These are phyloP conservation scores for Fraxinus floribunda DNA, from an alignment of 305 asterid genomes.

Conservation along the genomic window DNA sequence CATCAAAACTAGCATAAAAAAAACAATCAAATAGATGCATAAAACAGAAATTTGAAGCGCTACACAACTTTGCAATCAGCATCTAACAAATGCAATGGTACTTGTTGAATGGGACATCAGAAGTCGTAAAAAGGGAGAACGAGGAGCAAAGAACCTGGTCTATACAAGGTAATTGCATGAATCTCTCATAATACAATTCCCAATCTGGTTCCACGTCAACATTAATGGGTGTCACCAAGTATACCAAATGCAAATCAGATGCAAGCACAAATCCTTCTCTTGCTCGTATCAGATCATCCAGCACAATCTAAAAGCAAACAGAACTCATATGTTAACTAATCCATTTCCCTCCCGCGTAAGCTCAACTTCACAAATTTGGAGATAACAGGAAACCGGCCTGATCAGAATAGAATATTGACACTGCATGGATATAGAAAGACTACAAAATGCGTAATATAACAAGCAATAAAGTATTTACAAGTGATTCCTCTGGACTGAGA, in stretches of 20 bases:
- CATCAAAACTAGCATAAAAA: background rate
- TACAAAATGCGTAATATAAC: constrained; percentile 6
- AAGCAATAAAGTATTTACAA: constrained; percentile 50
- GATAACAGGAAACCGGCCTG: constrained; percentile 1
- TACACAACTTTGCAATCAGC: constrained; percentile 16
- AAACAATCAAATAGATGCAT: constrained; percentile 6
- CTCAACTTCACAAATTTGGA: constrained; percentile 23
- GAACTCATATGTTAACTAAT: constrained; percentile 23
- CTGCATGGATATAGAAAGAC: constrained; percentile 16
- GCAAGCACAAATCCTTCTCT: constrained; percentile 98
- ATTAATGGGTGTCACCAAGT: constrained; percentile 94
- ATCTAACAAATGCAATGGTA: constrained; percentile 11
- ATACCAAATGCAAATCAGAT: constrained; percentile 96
- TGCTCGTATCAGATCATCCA: constrained; percentile 94
- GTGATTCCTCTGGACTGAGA: constrained; percentile 96
- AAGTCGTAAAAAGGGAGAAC: constrained; percentile 9
- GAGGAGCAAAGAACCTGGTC: constrained; percentile 66
- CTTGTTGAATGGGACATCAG: constrained; percentile 8
- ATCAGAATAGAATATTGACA: constrained; percentile 18
- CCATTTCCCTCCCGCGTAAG: background rate
- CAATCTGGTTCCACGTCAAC: constrained; percentile 98
- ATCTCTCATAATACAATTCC: constrained; percentile 93
- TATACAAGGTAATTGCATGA: constrained; percentile 80
- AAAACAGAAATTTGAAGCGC: constrained; percentile 3
- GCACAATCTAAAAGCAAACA: constrained; percentile 66